Percentiles rank a stretch among this genome's conserved stretches.
Evolutionary conservation across 2,329 filamentous ascomycete species (phyloP).

Genomic region (Cercospora citrullina): DNA sequence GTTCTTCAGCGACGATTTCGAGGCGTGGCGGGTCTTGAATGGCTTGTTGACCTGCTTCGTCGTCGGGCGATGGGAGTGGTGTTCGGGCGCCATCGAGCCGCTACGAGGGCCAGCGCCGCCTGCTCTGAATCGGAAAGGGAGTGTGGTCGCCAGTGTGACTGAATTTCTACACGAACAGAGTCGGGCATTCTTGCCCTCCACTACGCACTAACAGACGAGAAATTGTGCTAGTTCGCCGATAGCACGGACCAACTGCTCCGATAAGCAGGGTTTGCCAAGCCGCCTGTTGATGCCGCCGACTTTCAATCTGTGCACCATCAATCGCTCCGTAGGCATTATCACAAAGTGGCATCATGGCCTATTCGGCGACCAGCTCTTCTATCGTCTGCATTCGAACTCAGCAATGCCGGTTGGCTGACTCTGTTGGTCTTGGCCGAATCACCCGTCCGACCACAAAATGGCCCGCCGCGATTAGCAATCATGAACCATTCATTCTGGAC

Average conservation of each 20-base stretch:
- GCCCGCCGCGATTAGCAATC: neutral
- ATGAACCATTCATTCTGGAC: too few species aligned
- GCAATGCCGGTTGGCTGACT: neutral
- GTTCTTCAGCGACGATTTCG: conserved; percentile 84
- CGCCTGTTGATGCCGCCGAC: neutral
- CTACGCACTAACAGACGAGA: conserved; percentile 2
- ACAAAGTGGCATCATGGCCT: neutral
- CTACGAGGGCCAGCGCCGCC: conserved; percentile 52
- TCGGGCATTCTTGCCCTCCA: neutral
- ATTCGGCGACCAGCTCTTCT: neutral
- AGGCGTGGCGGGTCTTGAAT: conserved; percentile 89
- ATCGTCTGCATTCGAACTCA: neutral
- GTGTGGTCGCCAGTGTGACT: conserved; percentile 31
- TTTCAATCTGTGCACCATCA: neutral
- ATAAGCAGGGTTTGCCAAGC: conserved; percentile 1
- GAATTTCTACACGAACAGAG: neutral
- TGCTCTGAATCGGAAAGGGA: conserved; percentile 84
- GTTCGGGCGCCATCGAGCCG: conserved; percentile 69
- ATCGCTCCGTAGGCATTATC: neutral
- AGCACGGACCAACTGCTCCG: neutral
- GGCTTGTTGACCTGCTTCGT: conserved; percentile 86
- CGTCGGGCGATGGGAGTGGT: conserved; percentile 87
- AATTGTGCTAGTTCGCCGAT: conserved; percentile 1
- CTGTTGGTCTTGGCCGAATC: neutral
- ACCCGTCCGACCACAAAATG: neutral